These are phyloP conservation scores for Schizonepeta tenuifolia DNA, from an alignment of 257 asterid genomes.

Conservation along the genomic window DNA sequence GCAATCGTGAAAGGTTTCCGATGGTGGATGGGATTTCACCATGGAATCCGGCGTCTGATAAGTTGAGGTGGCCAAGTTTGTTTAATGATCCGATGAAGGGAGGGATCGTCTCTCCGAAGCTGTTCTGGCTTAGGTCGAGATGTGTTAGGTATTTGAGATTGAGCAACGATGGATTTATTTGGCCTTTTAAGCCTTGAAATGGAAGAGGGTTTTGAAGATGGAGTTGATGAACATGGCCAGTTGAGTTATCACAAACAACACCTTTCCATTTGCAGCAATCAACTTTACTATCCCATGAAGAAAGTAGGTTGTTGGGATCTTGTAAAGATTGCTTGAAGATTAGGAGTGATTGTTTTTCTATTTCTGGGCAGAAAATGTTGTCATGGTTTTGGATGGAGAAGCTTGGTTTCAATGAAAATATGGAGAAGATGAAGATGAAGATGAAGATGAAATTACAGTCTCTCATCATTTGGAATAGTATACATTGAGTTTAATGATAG, in stretches of 20 bases:
- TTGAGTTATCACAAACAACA: constrained; percentile 23
- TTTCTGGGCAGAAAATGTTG: constrained; percentile 4
- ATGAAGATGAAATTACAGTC: background rate
- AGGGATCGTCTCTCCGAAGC: constrained; percentile 31
- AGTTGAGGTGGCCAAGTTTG: constrained; percentile 14
- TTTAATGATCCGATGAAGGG: constrained; percentile 23
- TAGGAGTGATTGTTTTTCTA: constrained; percentile 31
- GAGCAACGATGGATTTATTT: constrained; percentile 24
- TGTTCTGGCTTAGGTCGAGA: constrained; percentile 23
- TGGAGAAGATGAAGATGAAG: background rate
- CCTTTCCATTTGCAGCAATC: constrained; percentile 35
- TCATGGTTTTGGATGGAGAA: background rate
- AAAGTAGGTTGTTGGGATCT: constrained; percentile 11
- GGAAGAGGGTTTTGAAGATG: background rate
- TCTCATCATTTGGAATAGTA: background rate
- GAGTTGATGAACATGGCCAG: constrained; percentile 23
- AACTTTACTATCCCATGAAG: constrained; percentile 21
- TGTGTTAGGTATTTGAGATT: constrained; percentile 26
- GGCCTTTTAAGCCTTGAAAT: constrained; percentile 2
- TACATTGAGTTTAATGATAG: background rate
- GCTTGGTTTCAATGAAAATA: background rate
- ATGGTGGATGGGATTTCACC: constrained; percentile 10
- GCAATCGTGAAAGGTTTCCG: constrained; percentile 31
- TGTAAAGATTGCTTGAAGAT: constrained; percentile 19
- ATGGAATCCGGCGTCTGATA: constrained; percentile 17